A percentile compares a stretch with the other conserved stretches of the same genome.
These are phyloP conservation scores for Candida vartiovaarae DNA, from an alignment of 805 yeast species.

Conservation along the genomic window DNA sequence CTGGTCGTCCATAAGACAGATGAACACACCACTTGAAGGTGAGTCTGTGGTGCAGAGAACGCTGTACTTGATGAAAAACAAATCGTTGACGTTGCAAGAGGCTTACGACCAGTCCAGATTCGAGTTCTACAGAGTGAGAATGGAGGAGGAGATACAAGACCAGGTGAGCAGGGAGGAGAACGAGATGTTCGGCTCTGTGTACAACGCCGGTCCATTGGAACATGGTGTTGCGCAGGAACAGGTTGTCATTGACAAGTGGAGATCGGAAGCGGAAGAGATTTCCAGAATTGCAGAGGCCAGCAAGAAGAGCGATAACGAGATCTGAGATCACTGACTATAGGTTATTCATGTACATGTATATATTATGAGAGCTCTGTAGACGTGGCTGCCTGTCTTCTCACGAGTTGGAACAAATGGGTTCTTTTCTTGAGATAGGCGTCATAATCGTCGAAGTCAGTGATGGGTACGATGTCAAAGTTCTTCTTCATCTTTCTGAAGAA, in stretches of 20 bases:
- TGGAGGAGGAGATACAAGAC: conserved; percentile 71
- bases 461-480: conserved; percentile 25
- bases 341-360: not conserved
- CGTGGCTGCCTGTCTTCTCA: conserved; percentile 16
- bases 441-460: conserved; percentile 28
- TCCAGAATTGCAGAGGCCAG: conserved; percentile 30
- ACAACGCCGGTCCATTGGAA: conserved; percentile 52
- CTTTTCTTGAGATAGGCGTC: conserved; percentile 31
- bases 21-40: conserved; percentile 74
- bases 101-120: conserved; percentile 84
- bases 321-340: not conserved
- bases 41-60: conserved; percentile 82
- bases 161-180: conserved; percentile 77
- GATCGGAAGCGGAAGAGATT: conserved; percentile 54
- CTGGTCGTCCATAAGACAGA: conserved; percentile 76
- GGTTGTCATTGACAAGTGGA: conserved; percentile 66
- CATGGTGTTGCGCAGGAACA: conserved; percentile 70
- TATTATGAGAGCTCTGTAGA: not conserved
- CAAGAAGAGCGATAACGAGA: not conserved
- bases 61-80: conserved; percentile 39
- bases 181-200: conserved; percentile 76
- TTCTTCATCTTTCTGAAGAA: conserved; percentile 28
- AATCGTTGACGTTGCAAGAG: conserved; percentile 32
- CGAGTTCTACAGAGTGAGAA: conserved; percentile 83
- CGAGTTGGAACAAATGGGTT: conserved; percentile 35